phyloP scores from a whole-genome alignment of 345 rosid genomes.

The Rhodamnia rubescens region DNA sequence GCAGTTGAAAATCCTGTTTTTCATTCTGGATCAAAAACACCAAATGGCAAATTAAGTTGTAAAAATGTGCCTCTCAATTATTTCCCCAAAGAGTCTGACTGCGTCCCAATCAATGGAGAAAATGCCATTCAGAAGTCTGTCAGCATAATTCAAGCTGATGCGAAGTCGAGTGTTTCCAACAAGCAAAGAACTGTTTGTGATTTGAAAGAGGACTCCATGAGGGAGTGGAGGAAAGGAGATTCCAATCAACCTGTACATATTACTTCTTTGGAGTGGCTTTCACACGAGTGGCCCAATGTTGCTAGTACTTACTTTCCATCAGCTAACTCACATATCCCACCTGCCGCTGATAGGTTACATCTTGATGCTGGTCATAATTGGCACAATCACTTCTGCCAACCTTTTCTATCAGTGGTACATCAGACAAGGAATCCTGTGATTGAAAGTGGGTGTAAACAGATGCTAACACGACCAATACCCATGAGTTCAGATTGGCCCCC shows the following conservation, averaged over 20 bases:
- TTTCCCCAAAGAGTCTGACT: constrained; percentile 10
- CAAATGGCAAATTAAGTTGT: constrained; percentile 11
- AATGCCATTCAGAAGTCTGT: constrained; percentile 14
- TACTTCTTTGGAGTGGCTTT: constrained; percentile 41
- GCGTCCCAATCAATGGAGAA: constrained; percentile 18
- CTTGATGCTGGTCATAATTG: constrained; percentile 85
- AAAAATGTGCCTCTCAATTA: constrained; percentile 11
- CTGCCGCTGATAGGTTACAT: constrained; percentile 91
- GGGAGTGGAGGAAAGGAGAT: constrained; percentile 22
- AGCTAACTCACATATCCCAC: constrained; percentile 60
- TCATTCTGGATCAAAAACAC: constrained; percentile 13
- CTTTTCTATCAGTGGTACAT: constrained; percentile 62
- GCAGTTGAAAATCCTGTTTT: constrained; percentile 7
- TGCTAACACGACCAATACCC: constrained; percentile 60
- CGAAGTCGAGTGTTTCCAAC: constrained; percentile 11
- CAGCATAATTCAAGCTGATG: constrained; percentile 17
- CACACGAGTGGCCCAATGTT: constrained; percentile 84
- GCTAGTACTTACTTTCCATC: constrained; percentile 67
- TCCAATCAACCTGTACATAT: constrained; percentile 21
- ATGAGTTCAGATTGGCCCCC: constrained; percentile 99
- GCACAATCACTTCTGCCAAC: constrained; percentile 65
- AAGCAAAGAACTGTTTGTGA: constrained; percentile 18
- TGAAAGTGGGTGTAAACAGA: constrained; percentile 55
- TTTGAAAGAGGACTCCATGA: constrained; percentile 20
- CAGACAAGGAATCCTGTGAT: constrained; percentile 61